Base-by-base conservation (phyloP, 192 early-diverging fungal genomes). In the Podila minutissima region DNA sequence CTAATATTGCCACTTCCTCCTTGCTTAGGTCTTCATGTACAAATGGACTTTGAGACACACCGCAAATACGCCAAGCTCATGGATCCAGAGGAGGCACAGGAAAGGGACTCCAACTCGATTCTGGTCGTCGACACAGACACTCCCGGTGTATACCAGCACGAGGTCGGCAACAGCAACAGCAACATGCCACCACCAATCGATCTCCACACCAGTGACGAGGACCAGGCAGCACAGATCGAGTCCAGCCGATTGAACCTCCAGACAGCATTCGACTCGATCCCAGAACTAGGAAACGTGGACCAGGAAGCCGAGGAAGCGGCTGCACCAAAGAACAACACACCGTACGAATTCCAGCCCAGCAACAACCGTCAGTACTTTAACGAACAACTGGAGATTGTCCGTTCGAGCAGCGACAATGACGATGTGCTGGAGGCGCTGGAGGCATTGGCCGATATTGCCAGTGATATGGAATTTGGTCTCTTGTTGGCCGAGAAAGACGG, bases 11-110 rank as follows among this genome's bases (percentile, higher is more conserved):
- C 17, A n/a, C 37, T n/a, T 46, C 17, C 24, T 50, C 60, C 26
- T 61, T 9, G 19, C 48, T 22, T 70, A 86, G 85, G 90, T 12
- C 84, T 93, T 8, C 91, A 92, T 81, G 71, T 91, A 32, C 90
- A 89, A 63, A 74, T 93, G 63, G 88, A 92, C 69, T 87, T 92
- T 82, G 64, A 69, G 29, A 92, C 88, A 6, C 89, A 88, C 24
- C 66, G 82, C 41, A 87, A 88, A 24, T 74, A 72, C 62, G 92
- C 92, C 22, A 87, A 88, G 57, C 84, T 93, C 6, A 79, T 90
- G 77, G 78, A 86, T 37, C 66, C 71, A 2, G 59, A 71, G 32
- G 67, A 79, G 20, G 24, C 59, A 15, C 1, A 59, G 38, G 19
- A 67, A 11, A 59, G 58, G 13, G 51, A 72, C 19, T 22, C 71